These are phyloP conservation scores for Erythrobasidium hasegawianum DNA, from an alignment of 1,284 basidiomycete species.

Conservation along the genomic window DNA sequence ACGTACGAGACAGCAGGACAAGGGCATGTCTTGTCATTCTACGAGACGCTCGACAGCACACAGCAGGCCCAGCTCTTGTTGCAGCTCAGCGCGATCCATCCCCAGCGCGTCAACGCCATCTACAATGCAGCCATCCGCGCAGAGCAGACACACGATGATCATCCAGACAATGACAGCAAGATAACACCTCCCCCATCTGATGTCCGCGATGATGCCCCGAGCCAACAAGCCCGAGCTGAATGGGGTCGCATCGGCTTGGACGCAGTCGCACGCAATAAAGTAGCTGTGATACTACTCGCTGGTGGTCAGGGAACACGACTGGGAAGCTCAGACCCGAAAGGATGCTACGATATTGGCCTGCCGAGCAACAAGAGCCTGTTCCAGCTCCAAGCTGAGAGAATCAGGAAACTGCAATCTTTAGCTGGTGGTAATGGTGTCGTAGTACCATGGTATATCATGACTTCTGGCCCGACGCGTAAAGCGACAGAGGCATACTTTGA, in stretches of 20 bases:
- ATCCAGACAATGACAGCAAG: constrained; percentile 51
- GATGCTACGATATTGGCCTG: constrained; percentile 94
- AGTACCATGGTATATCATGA: constrained; percentile 99
- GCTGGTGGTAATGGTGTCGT: constrained; percentile 61
- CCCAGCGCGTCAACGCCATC: constrained; percentile 84
- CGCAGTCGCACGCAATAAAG: constrained; percentile 74
- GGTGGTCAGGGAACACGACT: constrained; percentile 96
- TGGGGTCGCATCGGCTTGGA: constrained; percentile 73
- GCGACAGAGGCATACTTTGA: constrained; percentile 85
- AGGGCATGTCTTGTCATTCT: constrained; percentile 84
- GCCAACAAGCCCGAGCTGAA: constrained; percentile 57
- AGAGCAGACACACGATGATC: constrained; percentile 56
- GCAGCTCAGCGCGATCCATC: constrained; percentile 79
- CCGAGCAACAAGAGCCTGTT: constrained; percentile 91
- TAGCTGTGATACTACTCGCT: constrained; percentile 93
- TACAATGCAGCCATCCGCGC: constrained; percentile 71
- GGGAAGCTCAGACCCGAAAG: constrained; percentile 88
- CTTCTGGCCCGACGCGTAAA: constrained; percentile 85
- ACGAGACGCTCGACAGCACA: constrained; percentile 63
- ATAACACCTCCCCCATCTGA: constrained; percentile 76
- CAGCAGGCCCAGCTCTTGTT: constrained; percentile 64
- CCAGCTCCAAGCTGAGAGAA: constrained; percentile 94
- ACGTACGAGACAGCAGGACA: constrained; percentile 77
- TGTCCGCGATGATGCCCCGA: constrained; percentile 61
- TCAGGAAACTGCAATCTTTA: constrained; percentile 72